Base-by-base conservation (phyloP, 306 rosid species). In the Myrica gale region DNA sequence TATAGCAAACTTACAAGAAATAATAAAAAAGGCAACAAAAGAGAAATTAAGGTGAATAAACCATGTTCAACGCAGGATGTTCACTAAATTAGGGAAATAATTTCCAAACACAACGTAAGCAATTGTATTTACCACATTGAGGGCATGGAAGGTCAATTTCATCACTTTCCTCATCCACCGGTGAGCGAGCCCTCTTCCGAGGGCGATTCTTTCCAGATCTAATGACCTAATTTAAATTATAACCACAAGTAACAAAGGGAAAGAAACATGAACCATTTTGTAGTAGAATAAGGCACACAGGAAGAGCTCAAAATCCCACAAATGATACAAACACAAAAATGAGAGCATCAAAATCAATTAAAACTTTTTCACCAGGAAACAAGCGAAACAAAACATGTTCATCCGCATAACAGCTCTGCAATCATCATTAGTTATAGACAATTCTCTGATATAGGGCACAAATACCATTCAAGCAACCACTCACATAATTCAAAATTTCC, bases 81-180 rank as follows among this genome's bases (percentile, higher is more conserved):
- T n/a, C 45, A 63, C 52, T 21, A 50, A 46, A 7, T 10, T 23
- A 19, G 45, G 53, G 78, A 48, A 69, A 72, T 51, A 43, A 9
- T 45, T 68, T 23, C 43, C 17, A 13, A 20, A 68, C 12, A 68
- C 17, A 21, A 10, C 9, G 20, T 55, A 79, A 79, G 23, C 15
- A 51, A 56, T 73, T 61, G 72, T 42, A 80, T 89, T 47, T 92
- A 90, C 96, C 96, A 83, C 98, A 94, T 76, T 92, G 98, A 47
- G 87, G 92, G 81, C 97, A 94, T 17, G 80, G 92, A 83, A 81
- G 84, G 52, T 88, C 79, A 45, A 73, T 17, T 65, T 45, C 81
- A 68, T 75, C 85, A 71, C 62, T 84, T 54, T 80, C 89, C 73
- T 84, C 92, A 41, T 80, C 82, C 58, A 48, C 54, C 19, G 83